A percentile compares a stretch with the other conserved stretches of the same genome.
Conservation (phyloP, 1,139 yeast genomes). For the Geotrichum europaeum region DNA sequence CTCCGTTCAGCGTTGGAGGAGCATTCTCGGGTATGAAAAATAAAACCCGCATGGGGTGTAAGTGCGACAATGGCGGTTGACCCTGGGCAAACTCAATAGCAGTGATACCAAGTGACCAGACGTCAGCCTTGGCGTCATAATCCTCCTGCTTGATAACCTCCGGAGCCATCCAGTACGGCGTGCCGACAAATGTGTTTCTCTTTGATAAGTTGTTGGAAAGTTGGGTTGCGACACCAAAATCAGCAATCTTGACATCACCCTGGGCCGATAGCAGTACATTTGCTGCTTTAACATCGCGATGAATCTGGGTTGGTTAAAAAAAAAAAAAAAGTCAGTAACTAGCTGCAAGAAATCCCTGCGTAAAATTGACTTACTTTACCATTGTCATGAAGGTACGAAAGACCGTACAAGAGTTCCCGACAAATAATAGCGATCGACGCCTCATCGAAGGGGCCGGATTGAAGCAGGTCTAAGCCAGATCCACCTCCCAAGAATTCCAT, state of each 20-base stretch:
- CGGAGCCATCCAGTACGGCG: slow-evolving; percentile 99
- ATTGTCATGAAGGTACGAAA: slow-evolving; percentile 64
- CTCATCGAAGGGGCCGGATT: slow-evolving; percentile 55
- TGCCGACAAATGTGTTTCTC: slow-evolving; percentile 90
- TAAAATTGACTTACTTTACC: slow-evolving; percentile 43
- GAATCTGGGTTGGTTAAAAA: slow-evolving; percentile 40
- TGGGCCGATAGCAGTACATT: slow-evolving; percentile 58
- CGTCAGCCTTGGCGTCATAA: slow-evolving; percentile 82
- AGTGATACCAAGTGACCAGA: slow-evolving; percentile 94
- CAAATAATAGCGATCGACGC: slow-evolving; percentile 52
- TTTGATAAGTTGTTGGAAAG: slow-evolving; percentile 70
- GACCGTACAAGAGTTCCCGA: slow-evolving; percentile 58
- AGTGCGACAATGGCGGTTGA: slow-evolving; percentile 70
- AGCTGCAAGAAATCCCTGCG: not conserved
- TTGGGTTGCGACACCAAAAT: slow-evolving; percentile 94
- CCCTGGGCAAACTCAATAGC: slow-evolving; percentile 79
- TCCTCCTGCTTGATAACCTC: slow-evolving; percentile 87
- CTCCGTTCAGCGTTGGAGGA: slow-evolving; percentile 47
- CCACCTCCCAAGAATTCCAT: slow-evolving; percentile 83
- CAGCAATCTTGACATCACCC: slow-evolving; percentile 86
- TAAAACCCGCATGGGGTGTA: slow-evolving; percentile 77
- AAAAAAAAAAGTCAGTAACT: not conserved
- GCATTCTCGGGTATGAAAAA: slow-evolving; percentile 48
- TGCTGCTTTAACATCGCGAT: slow-evolving; percentile 82
- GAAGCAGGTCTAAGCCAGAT: slow-evolving; percentile 58